Percentiles rank a stretch among this genome's conserved stretches.
These are phyloP conservation scores for Nymphaea colorata DNA, from an alignment of 164 flowering plant genomes.

Conservation along the genomic window DNA sequence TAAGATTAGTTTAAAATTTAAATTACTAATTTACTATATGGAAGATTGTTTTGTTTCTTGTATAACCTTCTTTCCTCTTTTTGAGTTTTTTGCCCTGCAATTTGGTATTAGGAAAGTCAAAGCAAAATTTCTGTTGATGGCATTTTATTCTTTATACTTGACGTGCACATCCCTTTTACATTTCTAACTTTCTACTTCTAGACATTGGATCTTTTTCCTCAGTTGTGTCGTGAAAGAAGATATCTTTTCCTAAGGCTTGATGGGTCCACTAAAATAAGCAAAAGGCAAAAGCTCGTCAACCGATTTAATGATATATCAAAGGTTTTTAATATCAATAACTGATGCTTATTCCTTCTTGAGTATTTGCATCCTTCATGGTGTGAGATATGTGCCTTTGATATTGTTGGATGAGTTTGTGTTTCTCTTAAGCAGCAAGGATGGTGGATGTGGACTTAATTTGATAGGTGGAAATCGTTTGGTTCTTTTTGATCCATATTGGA, in stretches of 20 bases:
- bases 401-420: conserved; percentile 94
- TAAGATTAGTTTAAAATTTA: too few relatives aligned
- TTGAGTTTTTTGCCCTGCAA: too few relatives aligned
- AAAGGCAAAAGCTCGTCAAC: conserved; percentile 89
- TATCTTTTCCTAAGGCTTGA: conserved; percentile 93
- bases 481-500: conserved; percentile 99
- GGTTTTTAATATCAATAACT: conserved; percentile 29
- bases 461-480: conserved; percentile 94
- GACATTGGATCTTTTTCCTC: conserved; percentile 96
- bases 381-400: background rate
- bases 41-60: too few relatives aligned
- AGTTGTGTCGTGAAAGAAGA: conserved; percentile 92
- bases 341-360: too few relatives aligned
- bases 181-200: conserved; percentile 12
- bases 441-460: conserved; percentile 98
- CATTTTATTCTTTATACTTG: background rate
- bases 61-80: too few relatives aligned
- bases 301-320: conserved; percentile 68
- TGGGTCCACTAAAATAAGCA: conserved; percentile 84
- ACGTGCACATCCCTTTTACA: background rate
- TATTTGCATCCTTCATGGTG: background rate
- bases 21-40: too few relatives aligned
- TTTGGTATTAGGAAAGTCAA: too few relatives aligned
- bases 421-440: conserved; percentile 98
- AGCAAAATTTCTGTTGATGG: too few relatives aligned